Conservation (phyloP, 2,329 filamentous ascomycete genomes). For the Fusarium sublunatum region DNA sequence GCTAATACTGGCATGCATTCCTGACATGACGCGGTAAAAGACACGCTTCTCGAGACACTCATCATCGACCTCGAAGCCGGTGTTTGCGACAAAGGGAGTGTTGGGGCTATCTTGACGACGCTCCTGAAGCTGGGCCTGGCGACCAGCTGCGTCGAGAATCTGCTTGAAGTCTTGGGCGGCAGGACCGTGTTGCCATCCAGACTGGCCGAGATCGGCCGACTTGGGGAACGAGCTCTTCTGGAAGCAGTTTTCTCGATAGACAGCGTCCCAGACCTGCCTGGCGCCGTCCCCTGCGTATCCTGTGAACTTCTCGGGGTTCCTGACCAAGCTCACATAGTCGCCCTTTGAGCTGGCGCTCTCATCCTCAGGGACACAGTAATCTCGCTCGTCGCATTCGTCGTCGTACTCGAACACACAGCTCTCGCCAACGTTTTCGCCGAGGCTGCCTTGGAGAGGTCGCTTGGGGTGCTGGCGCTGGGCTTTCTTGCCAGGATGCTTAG, state of each 20-base stretch:
- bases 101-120: constrained; percentile 58
- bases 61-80: constrained; percentile 81
- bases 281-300: constrained; percentile 89
- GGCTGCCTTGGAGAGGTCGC: constrained; percentile 80
- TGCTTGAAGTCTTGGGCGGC: constrained; percentile 71
- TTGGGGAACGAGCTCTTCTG: constrained; percentile 72
- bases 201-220: constrained; percentile 65
- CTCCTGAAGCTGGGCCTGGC: constrained; percentile 71
- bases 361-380: constrained; percentile 97
- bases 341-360: constrained; percentile 87
- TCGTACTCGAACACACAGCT: constrained; percentile 98
- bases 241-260: constrained; percentile 98
- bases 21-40: constrained; percentile 93
- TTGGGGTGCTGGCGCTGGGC: constrained; percentile 77
- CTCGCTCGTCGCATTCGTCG: constrained; percentile 94
- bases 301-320: constrained; percentile 95
- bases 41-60: constrained; percentile 99
- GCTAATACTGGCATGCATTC: constrained; percentile 98
- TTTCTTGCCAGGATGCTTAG: constrained; percentile 84
- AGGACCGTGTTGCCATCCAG: constrained; percentile 57
- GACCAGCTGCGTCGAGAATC: constrained; percentile 68
- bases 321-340: constrained; percentile 93
- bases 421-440: constrained; percentile 90
- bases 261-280: constrained; percentile 93
- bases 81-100: constrained; percentile 69